Evolutionary conservation across 495 filamentous ascomycete genomes (phyloP).

Genomic region (Corynascus novoguineensis): DNA sequence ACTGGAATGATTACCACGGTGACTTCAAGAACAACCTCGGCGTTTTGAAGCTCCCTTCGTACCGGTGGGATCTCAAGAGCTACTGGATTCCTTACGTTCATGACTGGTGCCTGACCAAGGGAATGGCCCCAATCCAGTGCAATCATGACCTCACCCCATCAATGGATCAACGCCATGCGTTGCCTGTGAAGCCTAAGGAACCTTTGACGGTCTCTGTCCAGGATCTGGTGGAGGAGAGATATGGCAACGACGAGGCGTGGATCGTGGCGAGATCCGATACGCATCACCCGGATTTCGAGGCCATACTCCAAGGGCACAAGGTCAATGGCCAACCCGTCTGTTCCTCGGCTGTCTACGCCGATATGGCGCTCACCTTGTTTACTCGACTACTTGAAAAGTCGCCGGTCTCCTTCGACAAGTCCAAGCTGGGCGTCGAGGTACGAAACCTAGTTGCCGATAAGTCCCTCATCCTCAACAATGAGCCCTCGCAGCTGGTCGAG

Average conservation of each 20-base stretch:
- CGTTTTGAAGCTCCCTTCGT: constrained; percentile 60
- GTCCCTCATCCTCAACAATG: constrained; percentile 52
- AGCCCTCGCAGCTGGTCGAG: constrained; percentile 30
- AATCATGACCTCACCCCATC: constrained; percentile 30
- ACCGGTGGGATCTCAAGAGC: constrained; percentile 69
- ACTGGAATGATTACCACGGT: constrained; percentile 70
- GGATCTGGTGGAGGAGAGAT: constrained; percentile 45
- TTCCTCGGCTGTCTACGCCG: constrained; percentile 57
- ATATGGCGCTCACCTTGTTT: constrained; percentile 63
- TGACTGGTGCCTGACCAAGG: constrained; percentile 62
- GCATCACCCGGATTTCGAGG: constrained; percentile 51
- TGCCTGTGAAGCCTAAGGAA: constrained; percentile 19
- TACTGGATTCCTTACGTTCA: constrained; percentile 69
- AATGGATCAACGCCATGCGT: constrained; percentile 10
- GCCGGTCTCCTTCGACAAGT: constrained; percentile 36
- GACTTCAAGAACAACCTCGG: constrained; percentile 53
- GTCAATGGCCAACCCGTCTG: constrained; percentile 52
- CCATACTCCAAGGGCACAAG: constrained; percentile 59
- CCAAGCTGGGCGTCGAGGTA: constrained; percentile 47
- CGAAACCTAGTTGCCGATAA: constrained; percentile 56
- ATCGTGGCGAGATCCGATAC: background rate
- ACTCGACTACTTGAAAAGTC: constrained; percentile 52
- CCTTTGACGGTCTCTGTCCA: constrained; percentile 36
- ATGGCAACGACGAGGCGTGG: constrained; percentile 35
- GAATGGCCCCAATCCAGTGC: too few species aligned